Evolutionary conservation across 2,329 filamentous ascomycete genomes (phyloP), one percentile per base, ranked within the genome.

Genomic region (Paramyrothecium sp.): DNA sequence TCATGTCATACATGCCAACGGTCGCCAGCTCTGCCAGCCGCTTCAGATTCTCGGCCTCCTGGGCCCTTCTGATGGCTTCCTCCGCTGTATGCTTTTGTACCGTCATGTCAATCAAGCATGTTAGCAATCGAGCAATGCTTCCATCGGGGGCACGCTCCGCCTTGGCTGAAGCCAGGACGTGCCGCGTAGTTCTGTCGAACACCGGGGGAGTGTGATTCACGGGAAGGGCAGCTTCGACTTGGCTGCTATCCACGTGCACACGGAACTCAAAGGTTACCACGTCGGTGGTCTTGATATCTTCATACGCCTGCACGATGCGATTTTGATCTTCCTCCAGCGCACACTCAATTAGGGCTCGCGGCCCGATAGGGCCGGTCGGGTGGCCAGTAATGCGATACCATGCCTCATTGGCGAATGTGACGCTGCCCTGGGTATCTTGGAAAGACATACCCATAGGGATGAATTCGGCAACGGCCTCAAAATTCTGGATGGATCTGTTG

Each of bases 391-490:
- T 81, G 44, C 77, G 75, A 62, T 81, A 77, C 76, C 80, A 92
- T 10, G 87, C 85, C 53, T 89, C 83, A 65, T 92, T 92, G 58
- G 87, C 89, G 67, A 89, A 91, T 1, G 81, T 84, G 57, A 92
- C 83, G 44, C 82, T 81, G 13, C 89, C 89, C 52, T 81, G 75
- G 2, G 80, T 77, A 65, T 89, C 83, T 12, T 87, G 84, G 58
- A 92, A 89, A 65, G 88, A 90, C 73, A 92, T 87, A 19, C 89
- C 89, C 1, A 90, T 86, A 0, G 89, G 89, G 2, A 89, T 86
- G 54, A 91, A 87, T 63, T 91, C 88, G 2, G 89, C 86, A 72
- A 92, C 88, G 5, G 85, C 79, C 8, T 86, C 86, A 62, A 91
- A 91, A 55, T 86, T 84, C 33, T 84, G 83, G 56, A 89, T 84